Evolutionary conservation across 306 rosid genomes (phyloP).

Genomic region (Vicia faba): DNA sequence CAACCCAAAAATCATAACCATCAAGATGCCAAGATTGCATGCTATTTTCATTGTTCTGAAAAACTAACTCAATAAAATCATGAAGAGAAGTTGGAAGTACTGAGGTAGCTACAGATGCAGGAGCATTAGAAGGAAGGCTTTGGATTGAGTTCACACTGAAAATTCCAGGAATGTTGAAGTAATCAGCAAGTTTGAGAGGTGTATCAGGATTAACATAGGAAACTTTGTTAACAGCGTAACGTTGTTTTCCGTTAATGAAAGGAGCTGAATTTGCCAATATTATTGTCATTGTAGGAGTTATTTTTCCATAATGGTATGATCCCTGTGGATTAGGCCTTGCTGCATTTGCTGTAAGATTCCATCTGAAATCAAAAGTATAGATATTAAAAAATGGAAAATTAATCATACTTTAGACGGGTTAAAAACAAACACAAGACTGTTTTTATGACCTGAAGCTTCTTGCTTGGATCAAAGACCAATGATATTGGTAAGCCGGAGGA

Average conservation of each 20-base stretch:
- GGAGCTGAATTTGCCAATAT: constrained; percentile 76
- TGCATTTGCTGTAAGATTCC: constrained; percentile 97
- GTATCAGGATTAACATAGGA: constrained; percentile 80
- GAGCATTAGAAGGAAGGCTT: constrained; percentile 61
- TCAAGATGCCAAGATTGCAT: constrained; percentile 95
- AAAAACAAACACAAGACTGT: neutral
- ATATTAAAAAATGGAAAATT: neutral
- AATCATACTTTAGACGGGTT: too few relatives aligned
- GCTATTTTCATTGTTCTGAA: constrained; percentile 75
- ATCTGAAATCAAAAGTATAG: constrained; percentile 49
- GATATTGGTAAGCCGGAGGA: constrained; percentile 57
- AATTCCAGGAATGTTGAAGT: constrained; percentile 85
- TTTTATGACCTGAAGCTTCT: constrained; percentile 72
- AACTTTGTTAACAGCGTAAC: constrained; percentile 75
- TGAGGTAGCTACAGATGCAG: constrained; percentile 60
- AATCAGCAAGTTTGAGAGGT: constrained; percentile 95
- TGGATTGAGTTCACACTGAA: constrained; percentile 67
- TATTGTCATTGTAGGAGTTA: constrained; percentile 70
- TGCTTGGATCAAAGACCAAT: constrained; percentile 92
- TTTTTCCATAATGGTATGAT: constrained; percentile 87
- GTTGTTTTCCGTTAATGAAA: constrained; percentile 70
- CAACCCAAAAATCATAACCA: constrained; percentile 94
- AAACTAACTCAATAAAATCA: constrained; percentile 81
- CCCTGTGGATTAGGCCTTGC: constrained; percentile 99
- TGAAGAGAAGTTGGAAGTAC: constrained; percentile 66